Conservation (phyloP, 371 early-diverging fungal genomes). For the Zychaea mexicana region DNA sequence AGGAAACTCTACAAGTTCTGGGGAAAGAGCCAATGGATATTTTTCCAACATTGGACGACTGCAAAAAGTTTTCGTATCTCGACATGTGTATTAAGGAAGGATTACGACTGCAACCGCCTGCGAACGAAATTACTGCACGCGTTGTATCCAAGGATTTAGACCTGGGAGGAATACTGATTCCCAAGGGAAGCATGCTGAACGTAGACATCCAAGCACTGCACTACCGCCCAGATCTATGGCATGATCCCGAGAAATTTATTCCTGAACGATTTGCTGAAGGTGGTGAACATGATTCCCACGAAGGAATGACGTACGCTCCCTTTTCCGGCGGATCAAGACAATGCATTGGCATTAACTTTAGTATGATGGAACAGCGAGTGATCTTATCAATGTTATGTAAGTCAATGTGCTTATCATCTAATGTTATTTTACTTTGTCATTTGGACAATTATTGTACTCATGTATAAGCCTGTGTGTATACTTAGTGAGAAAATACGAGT, state of each 20-base stretch:
- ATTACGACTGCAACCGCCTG: slow-evolving; percentile 18
- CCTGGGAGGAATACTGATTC: slow-evolving; percentile 15
- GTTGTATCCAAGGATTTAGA: slow-evolving; percentile 4
- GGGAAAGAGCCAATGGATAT: slow-evolving; percentile 25
- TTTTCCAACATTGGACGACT: slow-evolving; percentile 22
- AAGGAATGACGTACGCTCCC: slow-evolving; percentile 38
- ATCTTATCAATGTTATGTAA: slow-evolving; percentile 16
- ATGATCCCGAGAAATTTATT: slow-evolving; percentile 21
- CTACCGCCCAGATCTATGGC: slow-evolving; percentile 21
- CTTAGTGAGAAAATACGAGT: slow-evolving; percentile 1
- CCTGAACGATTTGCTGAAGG: slow-evolving; percentile 27
- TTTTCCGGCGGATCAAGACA: slow-evolving; percentile 22
- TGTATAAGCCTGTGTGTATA: no score
- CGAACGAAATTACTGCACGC: slow-evolving; percentile 9
- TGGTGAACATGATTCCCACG: slow-evolving; percentile 18
- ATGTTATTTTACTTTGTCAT: no score
- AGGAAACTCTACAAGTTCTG: slow-evolving; percentile 15
- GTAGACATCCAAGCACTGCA: slow-evolving; percentile 20
- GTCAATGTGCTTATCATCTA: no score
- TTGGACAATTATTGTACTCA: no score
- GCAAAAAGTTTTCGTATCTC: slow-evolving; percentile 20
- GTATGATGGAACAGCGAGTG: slow-evolving; percentile 8
- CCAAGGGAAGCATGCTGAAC: slow-evolving; percentile 18
- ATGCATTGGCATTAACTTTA: slow-evolving; percentile 8
- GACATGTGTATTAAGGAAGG: slow-evolving; percentile 29